Percentiles rank a stretch among this genome's conserved stretches.
phyloP scores from a whole-genome alignment of 1,284 basidiomycete genomes.

The Cryptococcus amylolentus region DNA sequence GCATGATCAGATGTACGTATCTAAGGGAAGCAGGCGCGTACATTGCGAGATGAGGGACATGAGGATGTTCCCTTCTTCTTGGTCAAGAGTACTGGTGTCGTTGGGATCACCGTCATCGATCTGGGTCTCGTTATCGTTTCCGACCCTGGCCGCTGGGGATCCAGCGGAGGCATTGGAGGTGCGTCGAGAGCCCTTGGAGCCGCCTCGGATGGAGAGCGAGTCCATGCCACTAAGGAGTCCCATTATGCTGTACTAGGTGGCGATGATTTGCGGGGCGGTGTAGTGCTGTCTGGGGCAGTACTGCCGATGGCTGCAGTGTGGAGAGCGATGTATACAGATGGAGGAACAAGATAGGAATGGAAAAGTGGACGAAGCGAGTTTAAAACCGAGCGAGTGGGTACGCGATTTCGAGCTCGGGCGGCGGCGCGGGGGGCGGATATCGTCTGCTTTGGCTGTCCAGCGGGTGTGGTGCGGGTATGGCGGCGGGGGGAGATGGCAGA shows the following conservation, averaged over 20 bases:
- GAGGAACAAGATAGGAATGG: too few relatives aligned
- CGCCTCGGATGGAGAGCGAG: constrained; percentile 17
- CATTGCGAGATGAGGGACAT: constrained; percentile 47
- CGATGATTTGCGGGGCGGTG: too few relatives aligned
- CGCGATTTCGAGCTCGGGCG: too few relatives aligned
- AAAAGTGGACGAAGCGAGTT: too few relatives aligned
- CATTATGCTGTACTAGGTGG: constrained; percentile 11
- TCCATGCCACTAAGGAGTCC: constrained; percentile 35
- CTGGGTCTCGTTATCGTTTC: constrained; percentile 10
- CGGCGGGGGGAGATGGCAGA: too few relatives aligned
- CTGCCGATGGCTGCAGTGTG: too few relatives aligned
- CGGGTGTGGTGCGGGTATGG: too few relatives aligned
- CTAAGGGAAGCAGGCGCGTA: constrained; percentile 25
- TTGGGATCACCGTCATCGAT: constrained; percentile 40
- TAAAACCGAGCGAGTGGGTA: too few relatives aligned
- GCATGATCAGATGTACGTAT: not conserved
- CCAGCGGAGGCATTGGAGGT: constrained; percentile 9
- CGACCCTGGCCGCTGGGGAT: not conserved
- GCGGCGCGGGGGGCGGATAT: too few relatives aligned
- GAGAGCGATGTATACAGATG: too few relatives aligned
- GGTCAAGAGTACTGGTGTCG: constrained; percentile 47
- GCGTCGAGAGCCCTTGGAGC: constrained; percentile 12
- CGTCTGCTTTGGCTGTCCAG: too few relatives aligned
- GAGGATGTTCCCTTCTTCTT: constrained; percentile 50
- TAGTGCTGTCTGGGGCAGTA: too few relatives aligned